Evolutionary conservation across 1,139 yeast genomes (phyloP), one percentile per base, ranked within the genome.

Genomic region (Torulaspora pretoriensis): DNA sequence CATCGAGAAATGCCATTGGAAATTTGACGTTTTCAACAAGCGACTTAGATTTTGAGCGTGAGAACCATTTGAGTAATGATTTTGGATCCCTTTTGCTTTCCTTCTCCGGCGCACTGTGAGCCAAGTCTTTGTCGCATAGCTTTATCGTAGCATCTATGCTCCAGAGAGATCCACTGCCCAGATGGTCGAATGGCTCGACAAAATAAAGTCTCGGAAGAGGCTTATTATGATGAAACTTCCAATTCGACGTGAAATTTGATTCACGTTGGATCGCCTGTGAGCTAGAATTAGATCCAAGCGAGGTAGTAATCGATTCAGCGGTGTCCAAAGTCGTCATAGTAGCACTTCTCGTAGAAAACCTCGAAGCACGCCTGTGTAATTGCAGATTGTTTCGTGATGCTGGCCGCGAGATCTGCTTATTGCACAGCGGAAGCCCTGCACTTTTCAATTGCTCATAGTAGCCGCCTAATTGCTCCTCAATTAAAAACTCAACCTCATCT

Each of bases 151-250:
- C 44, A 40, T 61, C 64, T 51, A 60, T 48, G 10, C 45, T 38
- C 63, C 63, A 60, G 14, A 50, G 38, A 4, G 64, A 43, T 12
- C 36, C 53, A 40, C 27, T 46, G 38, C 2, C 45, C 52, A 35
- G 22, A 8, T 29, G 16, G 32, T 60, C 66, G 35, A 55, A 50
- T 0, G 49, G 32, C 42, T 61, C 64, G 13, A 49, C 49, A n/a
- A 36, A 25, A 37, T 56, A 61, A 16, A 61, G 43, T 23, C 32
- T 36, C 9, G 56, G 55, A 24, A 60, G 38, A 3, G 56, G 53
- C 13, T 52, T 38, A 29, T 54, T 49, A 35, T 57, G 52, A 42
- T 55, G 61, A 42, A 50, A 55, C 35, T 51, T 54, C 55, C 59
- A 55, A 37, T 56, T 54, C 1, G 62, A 52, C 6, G 54, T 52